These are phyloP conservation scores for Cryptococcus hybrid DNA, from an alignment of 1,284 basidiomycete species.

Conservation along the genomic window DNA sequence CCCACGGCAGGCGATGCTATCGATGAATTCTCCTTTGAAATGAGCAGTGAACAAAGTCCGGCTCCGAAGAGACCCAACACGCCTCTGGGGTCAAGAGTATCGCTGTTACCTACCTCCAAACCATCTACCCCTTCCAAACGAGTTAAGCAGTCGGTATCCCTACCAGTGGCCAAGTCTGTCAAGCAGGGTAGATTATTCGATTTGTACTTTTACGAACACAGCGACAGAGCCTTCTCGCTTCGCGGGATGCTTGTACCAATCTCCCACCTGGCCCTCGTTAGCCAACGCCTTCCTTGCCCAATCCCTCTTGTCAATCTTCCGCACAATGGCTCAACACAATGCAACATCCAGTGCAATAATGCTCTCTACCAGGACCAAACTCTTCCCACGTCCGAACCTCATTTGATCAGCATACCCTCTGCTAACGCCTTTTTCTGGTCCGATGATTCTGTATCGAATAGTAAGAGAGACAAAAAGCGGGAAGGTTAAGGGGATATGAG, in stretches of 20 bases:
- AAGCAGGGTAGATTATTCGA: slow-evolving; percentile 19
- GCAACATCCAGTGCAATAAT: slow-evolving; percentile 11
- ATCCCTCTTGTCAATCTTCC: slow-evolving; percentile 22
- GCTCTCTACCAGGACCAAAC: neutral
- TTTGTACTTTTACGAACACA: slow-evolving; percentile 16
- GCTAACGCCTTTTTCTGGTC: slow-evolving; percentile 21
- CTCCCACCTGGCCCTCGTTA: slow-evolving; percentile 23
- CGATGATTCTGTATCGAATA: slow-evolving; percentile 1
- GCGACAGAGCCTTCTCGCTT: slow-evolving; percentile 12
- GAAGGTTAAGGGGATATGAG: slow-evolving; percentile 20
- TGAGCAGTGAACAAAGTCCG: slow-evolving; percentile 13
- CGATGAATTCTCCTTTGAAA: slow-evolving; percentile 44
- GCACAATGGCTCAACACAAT: neutral
- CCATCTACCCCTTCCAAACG: neutral
- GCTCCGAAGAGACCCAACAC: slow-evolving; percentile 1
- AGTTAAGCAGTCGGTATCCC: neutral
- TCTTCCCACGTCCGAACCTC: neutral
- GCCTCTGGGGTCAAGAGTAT: neutral
- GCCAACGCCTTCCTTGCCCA: slow-evolving; percentile 14
- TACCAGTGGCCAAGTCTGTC: neutral
- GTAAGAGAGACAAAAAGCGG: neutral
- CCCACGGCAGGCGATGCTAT: slow-evolving; percentile 17
- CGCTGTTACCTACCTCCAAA: neutral
- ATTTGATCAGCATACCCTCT: slow-evolving; percentile 1
- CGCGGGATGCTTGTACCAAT: slow-evolving; percentile 29